Evolutionary conservation across 2,329 filamentous ascomycete species (phyloP).

Genomic region (Pezicula radicicola): DNA sequence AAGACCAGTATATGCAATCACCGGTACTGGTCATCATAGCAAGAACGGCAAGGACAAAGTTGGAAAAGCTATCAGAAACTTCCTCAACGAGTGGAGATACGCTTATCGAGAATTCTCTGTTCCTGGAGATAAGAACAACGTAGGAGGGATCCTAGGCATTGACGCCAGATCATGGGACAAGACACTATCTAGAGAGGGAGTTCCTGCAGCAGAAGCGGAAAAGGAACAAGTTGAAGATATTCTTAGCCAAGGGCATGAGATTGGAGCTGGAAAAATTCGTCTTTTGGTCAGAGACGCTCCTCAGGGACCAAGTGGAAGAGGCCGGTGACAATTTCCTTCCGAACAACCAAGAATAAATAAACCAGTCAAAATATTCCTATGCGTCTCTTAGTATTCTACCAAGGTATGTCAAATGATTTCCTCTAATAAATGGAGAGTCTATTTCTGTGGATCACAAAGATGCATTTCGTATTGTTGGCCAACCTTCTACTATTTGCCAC

Average conservation of each 20-base stretch:
- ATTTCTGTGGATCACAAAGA: neutral
- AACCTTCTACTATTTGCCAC: neutral
- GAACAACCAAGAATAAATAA: constrained; percentile 22
- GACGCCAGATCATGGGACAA: constrained; percentile 67
- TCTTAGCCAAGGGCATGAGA: constrained; percentile 63
- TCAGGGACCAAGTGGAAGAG: constrained; percentile 24
- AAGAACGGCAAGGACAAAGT: constrained; percentile 99
- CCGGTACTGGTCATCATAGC: constrained; percentile 93
- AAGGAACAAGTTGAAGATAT: constrained; percentile 46
- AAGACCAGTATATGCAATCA: constrained; percentile 89
- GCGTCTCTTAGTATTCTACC: neutral
- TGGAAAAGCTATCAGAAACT: constrained; percentile 85
- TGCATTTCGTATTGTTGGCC: neutral
- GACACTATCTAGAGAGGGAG: constrained; percentile 47
- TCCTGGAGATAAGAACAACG: constrained; percentile 81
- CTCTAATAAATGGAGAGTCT: too few relatives aligned
- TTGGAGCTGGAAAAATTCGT: constrained; percentile 64
- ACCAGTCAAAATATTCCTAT: constrained; percentile 15
- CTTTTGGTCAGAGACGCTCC: constrained; percentile 54
- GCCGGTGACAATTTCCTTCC: constrained; percentile 17
- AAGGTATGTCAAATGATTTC: too few relatives aligned
- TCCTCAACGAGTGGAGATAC: constrained; percentile 94
- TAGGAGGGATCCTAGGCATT: constrained; percentile 73
- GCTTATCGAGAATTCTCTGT: constrained; percentile 95
- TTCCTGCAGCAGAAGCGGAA: constrained; percentile 23